Conservation (phyloP, 129 eudicot genomes). For the Arctium minus region DNA sequence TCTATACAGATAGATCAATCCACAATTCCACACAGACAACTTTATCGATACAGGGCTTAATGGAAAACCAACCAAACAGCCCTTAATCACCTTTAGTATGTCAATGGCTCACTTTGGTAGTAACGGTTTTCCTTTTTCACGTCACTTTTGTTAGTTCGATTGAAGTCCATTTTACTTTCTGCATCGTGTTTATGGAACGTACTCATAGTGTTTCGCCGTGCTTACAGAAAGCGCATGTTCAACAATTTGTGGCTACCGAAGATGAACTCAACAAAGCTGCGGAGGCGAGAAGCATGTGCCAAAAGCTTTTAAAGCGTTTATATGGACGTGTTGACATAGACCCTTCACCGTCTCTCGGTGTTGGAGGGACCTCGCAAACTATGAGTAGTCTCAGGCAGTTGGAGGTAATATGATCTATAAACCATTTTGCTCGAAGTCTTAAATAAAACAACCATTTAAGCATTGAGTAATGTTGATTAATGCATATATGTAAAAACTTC, state of each 20-base stretch:
- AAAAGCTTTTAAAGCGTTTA: conserved; percentile 78
- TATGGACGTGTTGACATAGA: conserved; percentile 72
- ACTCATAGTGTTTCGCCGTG: not conserved
- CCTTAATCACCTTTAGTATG: too few species aligned
- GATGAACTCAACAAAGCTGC: conserved; percentile 97
- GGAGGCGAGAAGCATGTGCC: conserved; percentile 74
- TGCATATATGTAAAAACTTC: not conserved
- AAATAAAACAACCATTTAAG: not conserved
- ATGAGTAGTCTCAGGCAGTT: conserved; percentile 97
- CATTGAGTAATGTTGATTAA: not conserved
- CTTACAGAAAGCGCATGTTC: conserved; percentile 96
- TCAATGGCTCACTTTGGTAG: too few species aligned
- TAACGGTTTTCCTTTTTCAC: not conserved
- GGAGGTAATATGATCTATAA: conserved; percentile 49
- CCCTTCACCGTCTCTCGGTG: conserved; percentile 47
- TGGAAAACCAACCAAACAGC: too few species aligned
- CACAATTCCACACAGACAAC: too few species aligned
- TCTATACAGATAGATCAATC: too few species aligned
- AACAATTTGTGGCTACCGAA: conserved; percentile 98
- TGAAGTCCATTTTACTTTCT: not conserved
- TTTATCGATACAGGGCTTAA: too few species aligned
- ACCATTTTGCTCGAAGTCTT: not conserved
- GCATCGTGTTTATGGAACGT: conserved; percentile 2
- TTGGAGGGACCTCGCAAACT: conserved; percentile 72
- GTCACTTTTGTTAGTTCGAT: not conserved